Evolutionary conservation across 768 basidiomycete species (phyloP).

Genomic region (Lentinula aciculospora): DNA sequence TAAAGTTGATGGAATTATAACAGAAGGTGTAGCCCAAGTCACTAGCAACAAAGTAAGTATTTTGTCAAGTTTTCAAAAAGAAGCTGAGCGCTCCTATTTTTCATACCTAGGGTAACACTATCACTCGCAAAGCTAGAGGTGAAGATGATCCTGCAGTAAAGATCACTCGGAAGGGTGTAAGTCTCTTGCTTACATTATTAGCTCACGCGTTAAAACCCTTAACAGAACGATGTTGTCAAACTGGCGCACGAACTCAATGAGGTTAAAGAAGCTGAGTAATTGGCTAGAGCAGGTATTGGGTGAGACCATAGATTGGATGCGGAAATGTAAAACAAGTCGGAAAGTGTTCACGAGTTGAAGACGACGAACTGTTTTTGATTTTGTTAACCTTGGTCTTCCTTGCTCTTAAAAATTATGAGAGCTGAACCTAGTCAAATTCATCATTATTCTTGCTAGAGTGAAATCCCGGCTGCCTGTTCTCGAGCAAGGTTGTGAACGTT

Average conservation of each 20-base stretch:
- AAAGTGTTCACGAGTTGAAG: too few relatives aligned
- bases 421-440: too few relatives aligned
- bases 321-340: too few relatives aligned
- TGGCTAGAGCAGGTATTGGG: too few relatives aligned
- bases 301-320: too few relatives aligned
- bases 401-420: too few relatives aligned
- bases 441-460: too few relatives aligned
- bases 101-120: not conserved
- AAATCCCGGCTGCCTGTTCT: too few relatives aligned
- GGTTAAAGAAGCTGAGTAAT: not conserved
- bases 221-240: constrained; percentile 1
- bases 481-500: constrained; percentile 3
- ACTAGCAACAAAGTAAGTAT: not conserved
- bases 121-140: not conserved
- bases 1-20: not conserved
- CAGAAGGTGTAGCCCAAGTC: not conserved
- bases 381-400: too few relatives aligned
- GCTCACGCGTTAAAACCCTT: not conserved
- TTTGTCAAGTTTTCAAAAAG: not conserved
- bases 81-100: not conserved
- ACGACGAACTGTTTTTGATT: too few relatives aligned
- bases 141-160: constrained; percentile 1
- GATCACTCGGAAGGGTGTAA: not conserved
- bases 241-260: constrained; percentile 1
- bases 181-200: not conserved